A percentile compares a stretch with the other conserved stretches of the same genome.
Evolutionary conservation across 257 asterid genomes (phyloP).

Genomic region (Solanum paucissectum): DNA sequence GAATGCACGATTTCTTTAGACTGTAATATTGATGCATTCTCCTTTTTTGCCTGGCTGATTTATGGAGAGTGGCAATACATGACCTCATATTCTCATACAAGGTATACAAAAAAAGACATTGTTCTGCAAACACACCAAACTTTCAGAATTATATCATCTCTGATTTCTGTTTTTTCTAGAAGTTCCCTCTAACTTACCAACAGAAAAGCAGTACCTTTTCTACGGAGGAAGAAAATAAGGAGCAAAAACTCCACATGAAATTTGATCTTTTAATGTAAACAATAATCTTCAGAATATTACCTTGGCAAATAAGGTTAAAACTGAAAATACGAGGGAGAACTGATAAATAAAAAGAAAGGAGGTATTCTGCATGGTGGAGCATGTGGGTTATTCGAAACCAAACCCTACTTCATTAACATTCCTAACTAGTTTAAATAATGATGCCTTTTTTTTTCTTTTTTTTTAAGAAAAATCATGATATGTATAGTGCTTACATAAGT

Average conservation of each 20-base stretch:
- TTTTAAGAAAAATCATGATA: not conserved
- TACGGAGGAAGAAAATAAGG: not conserved
- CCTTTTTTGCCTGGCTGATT: not conserved
- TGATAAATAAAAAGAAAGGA: not conserved
- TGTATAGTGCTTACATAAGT: not conserved
- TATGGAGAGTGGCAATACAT: not conserved
- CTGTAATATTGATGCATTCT: not conserved
- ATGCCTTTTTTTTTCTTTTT: not conserved
- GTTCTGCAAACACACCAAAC: not conserved
- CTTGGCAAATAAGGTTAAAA: not conserved
- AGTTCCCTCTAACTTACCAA: not conserved
- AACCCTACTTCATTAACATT: not conserved
- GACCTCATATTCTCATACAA: not conserved
- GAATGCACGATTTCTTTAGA: not conserved
- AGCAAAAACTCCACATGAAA: not conserved
- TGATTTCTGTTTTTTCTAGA: not conserved
- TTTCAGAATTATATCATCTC: not conserved
- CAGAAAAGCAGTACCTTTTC: not conserved
- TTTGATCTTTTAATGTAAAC: not conserved
- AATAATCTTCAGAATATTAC: not conserved
- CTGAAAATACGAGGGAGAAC: not conserved
- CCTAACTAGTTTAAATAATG: not conserved
- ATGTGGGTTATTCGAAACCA: not conserved
- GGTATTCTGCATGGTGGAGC: not conserved
- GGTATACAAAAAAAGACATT: not conserved